Conservation (phyloP, 164 flowering plant species). For the Amborella trichopoda region DNA sequence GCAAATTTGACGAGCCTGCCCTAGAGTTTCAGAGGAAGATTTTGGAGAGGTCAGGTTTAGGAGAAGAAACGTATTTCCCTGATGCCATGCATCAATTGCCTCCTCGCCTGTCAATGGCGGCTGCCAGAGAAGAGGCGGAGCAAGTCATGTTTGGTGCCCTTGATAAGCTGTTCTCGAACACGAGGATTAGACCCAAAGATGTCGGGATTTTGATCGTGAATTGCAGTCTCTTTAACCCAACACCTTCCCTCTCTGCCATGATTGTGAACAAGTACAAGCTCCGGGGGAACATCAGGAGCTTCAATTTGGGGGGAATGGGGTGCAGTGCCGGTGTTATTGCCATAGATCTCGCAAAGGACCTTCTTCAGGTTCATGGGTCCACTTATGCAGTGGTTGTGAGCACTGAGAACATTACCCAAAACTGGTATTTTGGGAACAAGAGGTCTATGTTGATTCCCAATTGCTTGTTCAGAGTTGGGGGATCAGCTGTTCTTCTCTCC, state of each 20-base stretch:
- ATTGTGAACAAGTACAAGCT: slow-evolving; percentile 65
- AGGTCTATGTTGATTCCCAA: slow-evolving; percentile 73
- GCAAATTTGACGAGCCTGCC: slow-evolving; percentile 2
- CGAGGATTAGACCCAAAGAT: slow-evolving; percentile 47
- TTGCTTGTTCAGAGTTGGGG: slow-evolving; percentile 73
- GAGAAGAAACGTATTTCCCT: slow-evolving; percentile 15
- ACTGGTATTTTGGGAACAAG: slow-evolving; percentile 74
- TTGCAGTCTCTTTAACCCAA: slow-evolving; percentile 69
- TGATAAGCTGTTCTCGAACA: slow-evolving; percentile 41
- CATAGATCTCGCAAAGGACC: slow-evolving; percentile 57
- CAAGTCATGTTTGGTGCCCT: slow-evolving; percentile 69
- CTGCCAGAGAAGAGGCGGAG: slow-evolving; percentile 9
- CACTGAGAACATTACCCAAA: slow-evolving; percentile 76
- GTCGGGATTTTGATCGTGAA: slow-evolving; percentile 73
- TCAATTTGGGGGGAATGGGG: slow-evolving; percentile 82
- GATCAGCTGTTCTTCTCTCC: slow-evolving; percentile 60
- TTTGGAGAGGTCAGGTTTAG: slow-evolving; percentile 15
- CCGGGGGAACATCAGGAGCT: slow-evolving; percentile 50
- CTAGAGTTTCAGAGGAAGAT: slow-evolving; percentile 14
- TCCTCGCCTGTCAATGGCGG: slow-evolving; percentile 10
- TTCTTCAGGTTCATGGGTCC: slow-evolving; percentile 57
- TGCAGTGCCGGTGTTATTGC: slow-evolving; percentile 78
- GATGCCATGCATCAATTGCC: slow-evolving; percentile 11
- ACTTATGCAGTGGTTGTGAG: slow-evolving; percentile 75
- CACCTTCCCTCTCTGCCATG: slow-evolving; percentile 74